Base-by-base conservation (phyloP, 345 rosid genomes). In the Laguncularia racemosa region DNA sequence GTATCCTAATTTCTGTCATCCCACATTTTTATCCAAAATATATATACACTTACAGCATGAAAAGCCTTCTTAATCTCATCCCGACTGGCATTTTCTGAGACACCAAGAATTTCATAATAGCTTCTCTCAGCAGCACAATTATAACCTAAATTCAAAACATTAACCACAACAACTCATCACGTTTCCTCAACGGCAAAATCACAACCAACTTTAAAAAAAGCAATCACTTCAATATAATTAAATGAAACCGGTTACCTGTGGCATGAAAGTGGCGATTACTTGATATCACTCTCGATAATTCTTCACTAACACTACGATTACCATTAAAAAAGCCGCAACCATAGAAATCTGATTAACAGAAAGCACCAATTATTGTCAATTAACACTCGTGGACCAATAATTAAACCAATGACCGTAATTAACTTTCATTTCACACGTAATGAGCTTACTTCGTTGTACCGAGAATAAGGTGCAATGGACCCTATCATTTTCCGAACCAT, bases 11-110 rank as follows among this genome's bases (percentile, higher is more conserved):
- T 33, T 33, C 40, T 33, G 9, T 33, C 40, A 9, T 33, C 40
- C 40, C 40, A 4, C 7, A 7, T 40, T 38, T 44, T 19, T 19
- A 56, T 48, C 4, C 3, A 38, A 13, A 28, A 11, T 3, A 2
- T 43, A 4, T 21, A 48, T 44, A 14, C 3, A 68, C 84, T 76
- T 62, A 89, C 98, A 14, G 46, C 61, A 71, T 69, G 95, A 74
- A 84, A 92, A 5, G 96, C 84, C 75, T 80, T 83, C 73, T 86
- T 89, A 58, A 92, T 89, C 74, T 92, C 95, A 10, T 86, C 91
- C 20, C 77, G 66, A 12, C 86, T 64, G 44, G 95, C 96, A 69
- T 74, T 81, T 43, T 79, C 73, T 2, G 89, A 60, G 65, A 89
- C 91, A 38, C 96, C 95, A 12, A 92, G 93, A 67, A 89, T 61